Evolutionary conservation across 805 yeast genomes (phyloP).

Genomic region (Kluyveromyces starmeri): DNA sequence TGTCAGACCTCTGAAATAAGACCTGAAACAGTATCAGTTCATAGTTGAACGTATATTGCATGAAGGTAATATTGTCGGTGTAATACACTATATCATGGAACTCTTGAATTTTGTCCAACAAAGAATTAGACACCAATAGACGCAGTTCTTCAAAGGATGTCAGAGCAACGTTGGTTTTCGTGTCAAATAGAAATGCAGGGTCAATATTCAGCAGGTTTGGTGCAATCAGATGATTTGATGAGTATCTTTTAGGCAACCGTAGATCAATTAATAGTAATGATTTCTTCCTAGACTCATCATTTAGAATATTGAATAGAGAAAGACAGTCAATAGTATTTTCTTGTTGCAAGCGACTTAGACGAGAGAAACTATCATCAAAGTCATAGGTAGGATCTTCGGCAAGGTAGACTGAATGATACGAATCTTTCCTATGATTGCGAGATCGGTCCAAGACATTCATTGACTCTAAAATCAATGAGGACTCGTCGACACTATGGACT

Average conservation of each 20-base stretch:
- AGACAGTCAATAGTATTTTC: constrained; percentile 47
- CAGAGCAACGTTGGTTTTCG: constrained; percentile 22
- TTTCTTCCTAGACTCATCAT: constrained; percentile 37
- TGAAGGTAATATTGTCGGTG: constrained; percentile 30
- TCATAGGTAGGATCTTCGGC: constrained; percentile 14
- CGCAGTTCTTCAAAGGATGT: constrained; percentile 27
- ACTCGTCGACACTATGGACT: neutral
- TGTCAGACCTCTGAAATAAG: constrained; percentile 13
- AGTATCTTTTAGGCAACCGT: constrained; percentile 28
- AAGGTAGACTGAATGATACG: constrained; percentile 35
- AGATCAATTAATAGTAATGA: constrained; percentile 33
- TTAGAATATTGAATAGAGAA: constrained; percentile 36
- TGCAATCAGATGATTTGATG: constrained; percentile 31
- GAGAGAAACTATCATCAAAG: constrained; percentile 14
- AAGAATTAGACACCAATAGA: constrained; percentile 15
- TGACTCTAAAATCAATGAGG: neutral
- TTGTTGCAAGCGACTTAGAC: constrained; percentile 23
- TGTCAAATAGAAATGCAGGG: constrained; percentile 29
- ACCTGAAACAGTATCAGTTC: constrained; percentile 25
- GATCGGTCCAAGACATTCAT: constrained; percentile 9
- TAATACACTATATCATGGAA: constrained; percentile 34
- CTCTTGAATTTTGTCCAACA: constrained; percentile 25
- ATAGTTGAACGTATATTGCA: constrained; percentile 27
- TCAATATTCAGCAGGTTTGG: constrained; percentile 34
- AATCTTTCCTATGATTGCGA: constrained; percentile 30